phyloP scores from a whole-genome alignment of 1,139 yeast genomes.

The Geotrichum aggregatum region DNA sequence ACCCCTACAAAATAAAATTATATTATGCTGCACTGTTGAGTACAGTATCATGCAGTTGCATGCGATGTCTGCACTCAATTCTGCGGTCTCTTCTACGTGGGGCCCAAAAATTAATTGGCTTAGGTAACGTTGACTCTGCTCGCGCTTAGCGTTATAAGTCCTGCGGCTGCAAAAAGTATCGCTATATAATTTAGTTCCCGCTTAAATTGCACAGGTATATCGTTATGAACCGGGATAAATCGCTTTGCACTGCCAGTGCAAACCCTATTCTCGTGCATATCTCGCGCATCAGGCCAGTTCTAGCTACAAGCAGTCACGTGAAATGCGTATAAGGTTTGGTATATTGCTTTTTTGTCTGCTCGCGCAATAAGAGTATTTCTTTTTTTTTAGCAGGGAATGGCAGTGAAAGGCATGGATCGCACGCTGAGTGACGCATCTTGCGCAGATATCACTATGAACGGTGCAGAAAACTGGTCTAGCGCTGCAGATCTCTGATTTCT shows the following conservation, averaged over 20 bases:
- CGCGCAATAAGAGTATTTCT: too few relatives aligned
- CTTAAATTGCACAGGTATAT: not conserved
- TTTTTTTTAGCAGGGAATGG: too few relatives aligned
- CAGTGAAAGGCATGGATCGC: too few relatives aligned
- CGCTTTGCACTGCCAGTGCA: conserved; percentile 9
- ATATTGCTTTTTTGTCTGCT: too few relatives aligned
- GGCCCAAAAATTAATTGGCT: too few relatives aligned
- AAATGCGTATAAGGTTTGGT: too few relatives aligned
- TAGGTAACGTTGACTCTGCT: too few relatives aligned
- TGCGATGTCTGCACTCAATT: not conserved
- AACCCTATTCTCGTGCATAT: not conserved
- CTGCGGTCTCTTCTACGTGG: too few relatives aligned
- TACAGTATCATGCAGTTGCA: not conserved
- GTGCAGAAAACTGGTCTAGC: not conserved
- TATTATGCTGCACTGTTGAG: not conserved
- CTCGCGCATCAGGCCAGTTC: too few relatives aligned
- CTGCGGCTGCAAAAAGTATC: not conserved
- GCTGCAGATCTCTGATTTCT: not conserved
- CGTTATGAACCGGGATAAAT: not conserved
- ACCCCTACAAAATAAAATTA: not conserved
- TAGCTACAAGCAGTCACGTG: conserved; percentile 5
- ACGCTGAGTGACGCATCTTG: not conserved
- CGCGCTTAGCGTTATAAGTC: too few relatives aligned
- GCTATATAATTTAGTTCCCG: not conserved
- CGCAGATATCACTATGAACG: not conserved